Percentiles rank a stretch among this genome's conserved stretches.
Evolutionary conservation across 495 filamentous ascomycete species (phyloP).

Genomic region (Hapsidospora chrysogenum): DNA sequence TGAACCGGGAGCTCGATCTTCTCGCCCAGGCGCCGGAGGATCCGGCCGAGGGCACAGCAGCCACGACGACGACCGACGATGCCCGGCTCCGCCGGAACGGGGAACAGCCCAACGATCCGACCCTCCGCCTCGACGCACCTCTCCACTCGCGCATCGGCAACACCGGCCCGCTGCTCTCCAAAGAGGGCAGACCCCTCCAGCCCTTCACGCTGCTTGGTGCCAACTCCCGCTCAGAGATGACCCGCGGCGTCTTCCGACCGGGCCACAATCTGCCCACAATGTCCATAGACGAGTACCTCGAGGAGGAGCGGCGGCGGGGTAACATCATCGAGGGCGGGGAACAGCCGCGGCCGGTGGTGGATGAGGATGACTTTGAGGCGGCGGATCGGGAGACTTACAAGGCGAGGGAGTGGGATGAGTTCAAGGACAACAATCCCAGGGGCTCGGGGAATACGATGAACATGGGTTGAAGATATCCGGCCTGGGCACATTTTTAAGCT

Average conservation of each 20-base stretch:
- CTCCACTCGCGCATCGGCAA: slow-evolving; percentile 33
- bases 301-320: slow-evolving; percentile 72
- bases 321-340: slow-evolving; percentile 85
- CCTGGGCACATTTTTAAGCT: no score
- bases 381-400: slow-evolving; percentile 86
- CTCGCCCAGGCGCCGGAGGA: slow-evolving; percentile 40
- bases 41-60: background rate
- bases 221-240: slow-evolving; percentile 51
- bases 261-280: slow-evolving; percentile 92
- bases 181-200: slow-evolving; percentile 69
- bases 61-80: slow-evolving; percentile 16
- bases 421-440: slow-evolving; percentile 72
- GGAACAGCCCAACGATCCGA: slow-evolving; percentile 10
- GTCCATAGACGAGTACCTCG: slow-evolving; percentile 94
- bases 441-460: slow-evolving; percentile 80
- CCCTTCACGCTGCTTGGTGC: slow-evolving; percentile 71
- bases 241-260: slow-evolving; percentile 71
- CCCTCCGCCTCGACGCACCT: slow-evolving; percentile 57
- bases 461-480: slow-evolving; percentile 38
- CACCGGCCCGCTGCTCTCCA: slow-evolving; percentile 62
- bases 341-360: slow-evolving; percentile 49
- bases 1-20: slow-evolving; percentile 71
- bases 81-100: slow-evolving; percentile 38
- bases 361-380: slow-evolving; percentile 78
- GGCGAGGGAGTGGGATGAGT: slow-evolving; percentile 91